Evolutionary conservation across 1,284 basidiomycete species (phyloP).

Genomic region (Tetrapyrgos nigripes): DNA sequence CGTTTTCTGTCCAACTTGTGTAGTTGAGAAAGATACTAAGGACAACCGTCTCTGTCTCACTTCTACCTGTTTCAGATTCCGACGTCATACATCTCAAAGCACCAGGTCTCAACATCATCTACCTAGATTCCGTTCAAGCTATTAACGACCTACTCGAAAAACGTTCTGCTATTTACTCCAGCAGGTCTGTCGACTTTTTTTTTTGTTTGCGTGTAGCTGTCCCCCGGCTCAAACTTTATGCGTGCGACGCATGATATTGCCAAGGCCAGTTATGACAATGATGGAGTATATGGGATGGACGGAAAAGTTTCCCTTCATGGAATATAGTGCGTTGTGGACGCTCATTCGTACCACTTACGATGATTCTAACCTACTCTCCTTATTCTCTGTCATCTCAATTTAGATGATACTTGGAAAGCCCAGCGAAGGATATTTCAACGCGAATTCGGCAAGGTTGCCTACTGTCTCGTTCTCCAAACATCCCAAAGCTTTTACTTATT

Average conservation of each 20-base stretch:
- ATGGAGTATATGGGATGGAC: not conserved
- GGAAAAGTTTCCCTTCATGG: not conserved
- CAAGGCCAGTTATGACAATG: not conserved
- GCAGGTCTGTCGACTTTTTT: slow-evolving; percentile 1
- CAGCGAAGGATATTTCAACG: slow-evolving; percentile 6
- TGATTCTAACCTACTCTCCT: no score
- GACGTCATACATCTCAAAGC: slow-evolving; percentile 20
- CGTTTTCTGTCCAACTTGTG: not conserved
- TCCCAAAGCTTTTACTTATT: no score
- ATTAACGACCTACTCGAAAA: slow-evolving; percentile 10
- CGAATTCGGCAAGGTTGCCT: not conserved
- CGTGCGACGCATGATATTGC: no score
- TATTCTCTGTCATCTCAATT: no score
- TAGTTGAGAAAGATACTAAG: not conserved
- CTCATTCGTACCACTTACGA: no score
- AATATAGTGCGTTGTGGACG: not conserved
- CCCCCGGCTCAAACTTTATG: no score
- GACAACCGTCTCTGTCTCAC: not conserved
- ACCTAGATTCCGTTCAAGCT: slow-evolving; percentile 2
- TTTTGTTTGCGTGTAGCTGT: no score
- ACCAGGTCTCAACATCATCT: slow-evolving; percentile 6
- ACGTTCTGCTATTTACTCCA: slow-evolving; percentile 9
- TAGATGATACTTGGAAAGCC: slow-evolving; percentile 4
- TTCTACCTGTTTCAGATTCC: slow-evolving; percentile 10
- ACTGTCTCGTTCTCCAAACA: no score